Base-by-base conservation (phyloP, 805 yeast species). In the Saccharomyces cerevisiae region DNA sequence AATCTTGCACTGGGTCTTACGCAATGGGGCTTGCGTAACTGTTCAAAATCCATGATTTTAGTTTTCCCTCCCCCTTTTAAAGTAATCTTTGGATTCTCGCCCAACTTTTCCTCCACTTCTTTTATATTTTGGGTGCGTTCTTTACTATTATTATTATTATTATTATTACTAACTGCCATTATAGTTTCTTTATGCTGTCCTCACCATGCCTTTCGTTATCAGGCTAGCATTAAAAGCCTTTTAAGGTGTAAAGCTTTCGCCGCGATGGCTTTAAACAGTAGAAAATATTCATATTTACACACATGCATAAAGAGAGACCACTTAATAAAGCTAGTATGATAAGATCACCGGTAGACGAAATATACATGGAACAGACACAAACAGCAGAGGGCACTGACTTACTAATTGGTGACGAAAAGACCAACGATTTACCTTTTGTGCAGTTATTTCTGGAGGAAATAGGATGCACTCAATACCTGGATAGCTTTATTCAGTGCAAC, bases 21-120 rank as follows among this genome's bases (percentile, higher is more conserved):
- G 3, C 66, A 55, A 47, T 65, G 69, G 2, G 70, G 70, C 41
- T 51, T 59, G 27, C 62, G 53, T 22, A 67, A 41, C n/a, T 54
- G 54, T 13, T 61, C 63, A 9, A 61, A 54, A 29, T 61, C 57
- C 13, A 67, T 55, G 21, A 57, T 57, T n/a, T 56, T 62, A 2
- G 48, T 49, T 41, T 55, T 57, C 6, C 68, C 68, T 31, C 61
- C 67, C 21, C 68, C 53, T 14, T 55, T 56, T 9, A 63, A 31
- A 21, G 53, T 49, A 22, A 64, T 52, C 29, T 56, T 64, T 6
- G 52, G 47, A 50, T 41, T 52, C 3, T 48, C 53, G 29, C 43
- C 51, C 47, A 28, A 31, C 30, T 6, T 50, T 43, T 8, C 48
- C 28, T 28, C 43, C 9, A 36, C 1, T 21, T 36, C 43, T 17